phyloP scores from a whole-genome alignment of 2,329 filamentous ascomycete genomes.

The Pseudodiploospora longispora region DNA sequence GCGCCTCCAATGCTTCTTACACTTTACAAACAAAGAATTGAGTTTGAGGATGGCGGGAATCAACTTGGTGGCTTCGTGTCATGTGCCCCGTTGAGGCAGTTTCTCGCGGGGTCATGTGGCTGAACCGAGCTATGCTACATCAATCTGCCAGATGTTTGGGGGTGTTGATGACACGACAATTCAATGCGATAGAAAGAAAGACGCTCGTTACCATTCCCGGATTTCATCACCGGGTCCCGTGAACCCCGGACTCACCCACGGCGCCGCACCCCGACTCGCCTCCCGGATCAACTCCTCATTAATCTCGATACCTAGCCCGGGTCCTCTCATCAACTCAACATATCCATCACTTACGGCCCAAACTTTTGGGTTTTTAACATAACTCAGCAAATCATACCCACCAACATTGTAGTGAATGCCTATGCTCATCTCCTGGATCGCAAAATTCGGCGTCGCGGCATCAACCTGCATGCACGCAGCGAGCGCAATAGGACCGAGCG shows the following conservation, averaged over 20 bases:
- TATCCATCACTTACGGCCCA: slow-evolving; percentile 61
- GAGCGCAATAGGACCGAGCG: slow-evolving; percentile 63
- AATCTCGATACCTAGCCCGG: slow-evolving; percentile 61
- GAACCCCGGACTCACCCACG: slow-evolving; percentile 62
- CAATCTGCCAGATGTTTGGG: too few relatives aligned
- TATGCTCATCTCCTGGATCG: slow-evolving; percentile 70
- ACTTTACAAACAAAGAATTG: too few relatives aligned
- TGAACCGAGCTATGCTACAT: too few relatives aligned
- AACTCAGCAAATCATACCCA: slow-evolving; percentile 56
- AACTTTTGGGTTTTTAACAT: slow-evolving; percentile 55
- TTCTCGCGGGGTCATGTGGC: too few relatives aligned
- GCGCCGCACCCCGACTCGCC: slow-evolving; percentile 46
- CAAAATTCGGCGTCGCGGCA: slow-evolving; percentile 53
- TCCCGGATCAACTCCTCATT: slow-evolving; percentile 60
- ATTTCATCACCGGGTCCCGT: slow-evolving; percentile 58
- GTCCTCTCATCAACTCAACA: slow-evolving; percentile 49
- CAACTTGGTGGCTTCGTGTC: too few relatives aligned
- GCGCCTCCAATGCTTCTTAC: too few relatives aligned
- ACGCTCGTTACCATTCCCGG: slow-evolving; percentile 51
- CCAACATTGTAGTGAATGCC: slow-evolving; percentile 73
- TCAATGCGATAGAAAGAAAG: too few relatives aligned
- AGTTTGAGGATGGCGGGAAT: too few relatives aligned
- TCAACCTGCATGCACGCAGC: slow-evolving; percentile 65
- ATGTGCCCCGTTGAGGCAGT: too few relatives aligned
- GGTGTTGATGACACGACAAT: too few relatives aligned